phyloP scores from a whole-genome alignment of 768 basidiomycete genomes.

The Psilocybe sp. region DNA sequence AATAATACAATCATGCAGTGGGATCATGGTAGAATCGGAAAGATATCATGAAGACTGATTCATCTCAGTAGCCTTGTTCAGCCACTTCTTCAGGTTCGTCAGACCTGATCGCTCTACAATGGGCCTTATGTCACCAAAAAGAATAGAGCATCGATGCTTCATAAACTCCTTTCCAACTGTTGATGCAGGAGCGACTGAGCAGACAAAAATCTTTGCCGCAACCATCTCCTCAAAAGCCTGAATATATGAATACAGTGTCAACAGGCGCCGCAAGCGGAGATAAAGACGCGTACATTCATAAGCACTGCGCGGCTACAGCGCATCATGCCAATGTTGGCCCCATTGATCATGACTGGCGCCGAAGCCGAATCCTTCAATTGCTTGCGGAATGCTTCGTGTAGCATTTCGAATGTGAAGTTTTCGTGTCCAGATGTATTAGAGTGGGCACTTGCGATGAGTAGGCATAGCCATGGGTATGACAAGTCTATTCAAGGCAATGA shows the following conservation, averaged over 20 bases:
- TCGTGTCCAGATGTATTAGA: constrained; percentile 73
- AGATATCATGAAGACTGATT: constrained; percentile 8
- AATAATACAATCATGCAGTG: not conserved
- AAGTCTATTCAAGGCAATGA: constrained; percentile 42
- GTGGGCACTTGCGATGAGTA: constrained; percentile 85
- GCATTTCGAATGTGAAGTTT: constrained; percentile 88
- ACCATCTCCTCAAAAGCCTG: constrained; percentile 80
- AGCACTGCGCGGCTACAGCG: constrained; percentile 63
- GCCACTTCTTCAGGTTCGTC: constrained; percentile 76
- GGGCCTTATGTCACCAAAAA: constrained; percentile 62
- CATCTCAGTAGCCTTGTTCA: constrained; percentile 50
- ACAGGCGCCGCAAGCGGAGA: not conserved
- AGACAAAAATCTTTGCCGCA: constrained; percentile 51
- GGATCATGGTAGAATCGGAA: not conserved
- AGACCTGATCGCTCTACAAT: constrained; percentile 66
- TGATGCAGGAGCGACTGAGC: constrained; percentile 44
- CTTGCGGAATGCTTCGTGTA: constrained; percentile 74
- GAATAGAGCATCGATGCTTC: constrained; percentile 67
- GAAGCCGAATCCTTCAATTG: constrained; percentile 70
- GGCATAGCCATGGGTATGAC: constrained; percentile 75
- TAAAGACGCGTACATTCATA: constrained; percentile 50
- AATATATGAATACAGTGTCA: not conserved
- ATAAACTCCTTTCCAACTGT: constrained; percentile 66
- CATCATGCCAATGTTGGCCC: constrained; percentile 75
- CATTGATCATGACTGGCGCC: constrained; percentile 73